These are phyloP conservation scores for Leccinum griseonigrum DNA, from an alignment of 1,284 basidiomycete genomes.

Conservation along the genomic window DNA sequence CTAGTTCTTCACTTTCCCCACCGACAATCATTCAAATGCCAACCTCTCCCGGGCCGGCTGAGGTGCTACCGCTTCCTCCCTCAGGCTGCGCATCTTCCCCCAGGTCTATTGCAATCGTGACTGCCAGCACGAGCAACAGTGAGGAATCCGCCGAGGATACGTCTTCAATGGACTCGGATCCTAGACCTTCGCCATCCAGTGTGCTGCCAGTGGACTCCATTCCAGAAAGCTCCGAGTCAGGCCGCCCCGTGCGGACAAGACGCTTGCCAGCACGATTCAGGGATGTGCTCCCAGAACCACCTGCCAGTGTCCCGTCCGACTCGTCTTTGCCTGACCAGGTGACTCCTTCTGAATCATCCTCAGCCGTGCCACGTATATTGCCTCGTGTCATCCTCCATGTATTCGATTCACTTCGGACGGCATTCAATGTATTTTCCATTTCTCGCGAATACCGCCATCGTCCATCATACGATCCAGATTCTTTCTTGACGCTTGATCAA, in stretches of 20 bases:
- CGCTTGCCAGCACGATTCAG: neutral
- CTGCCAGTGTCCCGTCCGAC: neutral
- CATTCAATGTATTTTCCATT: constrained; percentile 18
- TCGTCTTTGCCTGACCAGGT: neutral
- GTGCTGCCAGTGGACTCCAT: neutral
- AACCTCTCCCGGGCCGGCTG: too few relatives aligned
- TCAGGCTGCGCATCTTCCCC: too few relatives aligned
- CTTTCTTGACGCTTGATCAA: neutral
- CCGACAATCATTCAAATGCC: too few relatives aligned
- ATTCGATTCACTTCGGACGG: constrained; percentile 8
- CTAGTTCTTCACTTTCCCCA: too few relatives aligned
- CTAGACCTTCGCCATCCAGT: too few relatives aligned
- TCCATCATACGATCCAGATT: constrained; percentile 27
- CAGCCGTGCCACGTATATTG: neutral
- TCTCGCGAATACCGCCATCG: constrained; percentile 19
- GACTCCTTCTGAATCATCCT: neutral
- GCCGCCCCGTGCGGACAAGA: neutral
- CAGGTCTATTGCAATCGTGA: too few relatives aligned
- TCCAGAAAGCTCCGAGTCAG: neutral
- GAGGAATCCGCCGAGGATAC: too few relatives aligned
- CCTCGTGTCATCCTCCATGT: neutral
- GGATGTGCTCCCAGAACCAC: neutral
- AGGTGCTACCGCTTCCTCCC: too few relatives aligned
- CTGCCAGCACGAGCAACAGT: too few relatives aligned
- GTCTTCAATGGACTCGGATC: too few relatives aligned